phyloP scores from a whole-genome alignment of 305 asterid species.

The Stenogyne calaminthoides region DNA sequence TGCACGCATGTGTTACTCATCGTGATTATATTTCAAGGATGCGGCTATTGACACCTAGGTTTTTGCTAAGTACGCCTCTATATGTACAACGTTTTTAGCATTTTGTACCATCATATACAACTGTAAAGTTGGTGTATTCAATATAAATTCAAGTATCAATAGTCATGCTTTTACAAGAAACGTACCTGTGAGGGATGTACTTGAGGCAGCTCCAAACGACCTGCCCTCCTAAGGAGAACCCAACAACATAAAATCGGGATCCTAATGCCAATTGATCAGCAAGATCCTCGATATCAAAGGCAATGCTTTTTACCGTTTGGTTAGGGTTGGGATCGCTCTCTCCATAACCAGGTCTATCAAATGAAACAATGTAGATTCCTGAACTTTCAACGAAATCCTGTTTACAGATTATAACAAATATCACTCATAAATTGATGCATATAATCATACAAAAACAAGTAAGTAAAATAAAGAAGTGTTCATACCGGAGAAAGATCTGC shows the following conservation, averaged over 20 bases:
- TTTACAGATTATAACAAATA: background rate
- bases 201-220: conserved; percentile 74
- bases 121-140: too few relatives aligned
- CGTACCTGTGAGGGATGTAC: conserved; percentile 78
- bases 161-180: background rate
- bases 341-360: conserved; percentile 89
- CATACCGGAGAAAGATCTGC: conserved; percentile 45
- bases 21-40: background rate
- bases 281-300: conserved; percentile 69
- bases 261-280: conserved; percentile 82
- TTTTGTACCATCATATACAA: too few relatives aligned
- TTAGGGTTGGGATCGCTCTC: conserved; percentile 81
- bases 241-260: conserved; percentile 62
- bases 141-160: too few relatives aligned
- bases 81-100: too few relatives aligned
- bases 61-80: too few relatives aligned
- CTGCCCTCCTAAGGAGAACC: conserved; percentile 83
- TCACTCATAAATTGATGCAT: background rate
- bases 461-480: conserved; percentile 4
- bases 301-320: conserved; percentile 49
- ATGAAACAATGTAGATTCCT: conserved; percentile 66
- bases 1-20: too few relatives aligned
- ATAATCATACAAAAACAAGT: background rate
- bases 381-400: conserved; percentile 57
- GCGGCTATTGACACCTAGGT: too few relatives aligned